Evolutionary conservation across 192 early-diverging fungal species (phyloP).

Genomic region (Gryganskiella cystojenkinii): DNA sequence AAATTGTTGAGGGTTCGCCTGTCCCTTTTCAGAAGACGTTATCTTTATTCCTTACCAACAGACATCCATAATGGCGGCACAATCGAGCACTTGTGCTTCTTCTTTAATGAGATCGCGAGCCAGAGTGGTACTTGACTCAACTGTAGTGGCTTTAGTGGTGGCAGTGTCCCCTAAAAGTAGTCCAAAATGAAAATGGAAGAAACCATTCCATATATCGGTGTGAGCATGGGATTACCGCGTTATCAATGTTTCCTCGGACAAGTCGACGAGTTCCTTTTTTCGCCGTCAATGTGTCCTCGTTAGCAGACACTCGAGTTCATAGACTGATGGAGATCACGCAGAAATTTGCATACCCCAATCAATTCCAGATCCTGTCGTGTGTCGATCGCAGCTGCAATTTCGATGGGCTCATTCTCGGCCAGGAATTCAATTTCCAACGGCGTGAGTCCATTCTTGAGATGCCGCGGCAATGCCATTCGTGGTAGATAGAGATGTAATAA

Average conservation of each 20-base stretch:
- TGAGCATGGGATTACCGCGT: too few species aligned
- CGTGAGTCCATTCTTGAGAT: slow-evolving; percentile 64
- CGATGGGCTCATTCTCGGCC: slow-evolving; percentile 80
- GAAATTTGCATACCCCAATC: slow-evolving; percentile 64
- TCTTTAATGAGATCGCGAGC: slow-evolving; percentile 88
- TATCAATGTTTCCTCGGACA: too few species aligned
- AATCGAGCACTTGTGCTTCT: slow-evolving; percentile 84
- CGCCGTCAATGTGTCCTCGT: background rate
- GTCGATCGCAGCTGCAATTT: slow-evolving; percentile 75
- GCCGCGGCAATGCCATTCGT: slow-evolving; percentile 62
- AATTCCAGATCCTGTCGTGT: slow-evolving; percentile 78
- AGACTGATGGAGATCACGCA: too few species aligned
- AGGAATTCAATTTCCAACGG: slow-evolving; percentile 90
- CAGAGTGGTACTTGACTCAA: slow-evolving; percentile 84
- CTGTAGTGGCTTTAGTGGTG: slow-evolving; percentile 85
- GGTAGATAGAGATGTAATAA: too few species aligned
- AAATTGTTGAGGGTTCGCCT: background rate
- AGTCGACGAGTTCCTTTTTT: too few species aligned
- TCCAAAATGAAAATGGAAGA: background rate
- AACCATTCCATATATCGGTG: too few species aligned
- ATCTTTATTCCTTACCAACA: slow-evolving; percentile 56
- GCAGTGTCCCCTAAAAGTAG: slow-evolving; percentile 69
- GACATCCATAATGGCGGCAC: slow-evolving; percentile 86
- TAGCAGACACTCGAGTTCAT: too few species aligned
- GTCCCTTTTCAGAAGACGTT: background rate